Evolutionary conservation across 2,329 filamentous ascomycete genomes (phyloP).

Genomic region (Hymenotorrendiella dingleyae): DNA sequence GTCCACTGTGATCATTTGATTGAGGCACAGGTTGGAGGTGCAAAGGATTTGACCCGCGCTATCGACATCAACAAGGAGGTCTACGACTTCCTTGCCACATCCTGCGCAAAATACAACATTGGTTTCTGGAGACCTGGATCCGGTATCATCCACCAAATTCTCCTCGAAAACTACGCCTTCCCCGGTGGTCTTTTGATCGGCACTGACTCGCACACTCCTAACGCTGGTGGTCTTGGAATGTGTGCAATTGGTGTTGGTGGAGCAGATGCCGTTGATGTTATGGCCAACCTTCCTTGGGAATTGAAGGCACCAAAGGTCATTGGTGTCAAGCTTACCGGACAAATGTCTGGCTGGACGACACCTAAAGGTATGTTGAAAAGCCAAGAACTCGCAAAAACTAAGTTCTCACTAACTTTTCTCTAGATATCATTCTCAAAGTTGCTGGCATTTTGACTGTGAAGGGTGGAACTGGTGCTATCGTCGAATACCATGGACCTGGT

Average conservation of each 20-base stretch:
- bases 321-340: slow-evolving; percentile 88
- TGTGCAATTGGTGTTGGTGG: slow-evolving; percentile 93
- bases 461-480: slow-evolving; percentile 89
- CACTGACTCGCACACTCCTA: slow-evolving; percentile 96
- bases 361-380: slow-evolving; percentile 66
- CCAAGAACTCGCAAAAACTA: not conserved
- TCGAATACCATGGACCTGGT: slow-evolving; percentile 73
- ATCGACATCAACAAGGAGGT: slow-evolving; percentile 97
- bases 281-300: slow-evolving; percentile 96
- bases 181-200: slow-evolving; percentile 96
- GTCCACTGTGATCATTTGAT: slow-evolving; percentile 99
- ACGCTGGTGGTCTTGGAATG: slow-evolving; percentile 94
- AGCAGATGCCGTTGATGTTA: slow-evolving; percentile 97
- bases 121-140: slow-evolving; percentile 99
- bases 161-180: slow-evolving; percentile 99
- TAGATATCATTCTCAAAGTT: slow-evolving; percentile 95
- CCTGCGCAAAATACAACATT: slow-evolving; percentile 99
- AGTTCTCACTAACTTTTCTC: slow-evolving; percentile 6
- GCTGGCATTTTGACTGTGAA: slow-evolving; percentile 96
- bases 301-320: slow-evolving; percentile 96
- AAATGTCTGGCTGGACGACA: slow-evolving; percentile 84
- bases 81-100: slow-evolving; percentile 90
- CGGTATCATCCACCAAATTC: slow-evolving; percentile 98
- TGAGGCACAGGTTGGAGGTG: slow-evolving; percentile 89
- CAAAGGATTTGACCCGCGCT: slow-evolving; percentile 88